These are phyloP conservation scores for Starmerella riodocensis DNA, from an alignment of 805 yeast species.

Conservation along the genomic window DNA sequence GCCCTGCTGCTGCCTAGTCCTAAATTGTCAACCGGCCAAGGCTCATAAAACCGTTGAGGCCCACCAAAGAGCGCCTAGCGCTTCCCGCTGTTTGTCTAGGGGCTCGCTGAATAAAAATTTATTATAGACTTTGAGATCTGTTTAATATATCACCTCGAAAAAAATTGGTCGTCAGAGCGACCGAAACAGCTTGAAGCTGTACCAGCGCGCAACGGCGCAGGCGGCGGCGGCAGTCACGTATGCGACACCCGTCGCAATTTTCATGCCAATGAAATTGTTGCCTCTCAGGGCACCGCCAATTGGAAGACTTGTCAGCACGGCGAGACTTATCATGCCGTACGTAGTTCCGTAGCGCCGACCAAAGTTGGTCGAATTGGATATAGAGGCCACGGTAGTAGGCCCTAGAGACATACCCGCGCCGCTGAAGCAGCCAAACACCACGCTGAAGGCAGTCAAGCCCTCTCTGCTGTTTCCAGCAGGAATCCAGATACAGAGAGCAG, in stretches of 20 bases:
- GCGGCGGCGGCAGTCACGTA: slow-evolving; percentile 14
- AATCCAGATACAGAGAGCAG: slow-evolving; percentile 44
- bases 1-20: no score
- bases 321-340: slow-evolving; percentile 34
- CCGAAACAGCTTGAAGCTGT: no score
- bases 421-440: slow-evolving; percentile 28
- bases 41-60: no score
- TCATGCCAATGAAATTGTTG: slow-evolving; percentile 23
- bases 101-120: no score
- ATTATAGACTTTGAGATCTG: no score
- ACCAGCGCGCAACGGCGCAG: background rate
- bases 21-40: no score
- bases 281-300: slow-evolving; percentile 26
- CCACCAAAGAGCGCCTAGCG: no score
- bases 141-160: no score
- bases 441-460: slow-evolving; percentile 45
- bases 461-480: slow-evolving; percentile 33
- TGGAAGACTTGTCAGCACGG: slow-evolving; percentile 28
- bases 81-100: no score
- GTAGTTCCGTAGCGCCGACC: slow-evolving; percentile 57
- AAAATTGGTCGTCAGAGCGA: no score
- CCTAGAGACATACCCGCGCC: slow-evolving; percentile 51
- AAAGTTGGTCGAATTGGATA: slow-evolving; percentile 46
- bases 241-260: slow-evolving; percentile 23
- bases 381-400: slow-evolving; percentile 53